A percentile compares a stretch with the other conserved stretches of the same genome.
Conservation (phyloP, 306 rosid genomes). For the Oxytropis ochrocephala region DNA sequence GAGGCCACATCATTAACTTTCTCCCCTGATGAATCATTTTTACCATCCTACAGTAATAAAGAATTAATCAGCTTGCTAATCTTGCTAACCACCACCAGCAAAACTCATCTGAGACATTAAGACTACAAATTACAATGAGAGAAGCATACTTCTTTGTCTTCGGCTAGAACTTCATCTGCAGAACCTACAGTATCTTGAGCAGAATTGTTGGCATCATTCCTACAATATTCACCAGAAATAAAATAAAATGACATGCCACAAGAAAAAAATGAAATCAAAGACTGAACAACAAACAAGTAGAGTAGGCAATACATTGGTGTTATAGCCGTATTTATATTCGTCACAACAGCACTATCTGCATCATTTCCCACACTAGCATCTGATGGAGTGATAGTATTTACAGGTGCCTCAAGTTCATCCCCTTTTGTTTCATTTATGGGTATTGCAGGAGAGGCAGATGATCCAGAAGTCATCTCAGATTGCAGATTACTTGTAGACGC, state of each 20-base stretch:
- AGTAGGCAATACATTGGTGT: constrained; percentile 52
- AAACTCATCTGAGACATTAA: constrained; percentile 1
- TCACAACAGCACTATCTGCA: constrained; percentile 34
- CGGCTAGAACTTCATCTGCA: constrained; percentile 42
- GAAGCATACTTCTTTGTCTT: constrained; percentile 47
- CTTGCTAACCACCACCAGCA: constrained; percentile 23
- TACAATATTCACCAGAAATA: constrained; percentile 27
- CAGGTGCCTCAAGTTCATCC: constrained; percentile 42
- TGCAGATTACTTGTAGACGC: constrained; percentile 31
- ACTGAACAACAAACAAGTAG: constrained; percentile 7
- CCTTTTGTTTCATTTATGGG: constrained; percentile 31
- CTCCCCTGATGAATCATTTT: constrained; percentile 41
- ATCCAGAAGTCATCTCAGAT: constrained; percentile 36
- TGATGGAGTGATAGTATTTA: constrained; percentile 30
- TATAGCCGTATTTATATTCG: constrained; percentile 21
- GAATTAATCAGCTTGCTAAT: constrained; percentile 25
- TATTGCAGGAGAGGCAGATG: constrained; percentile 48
- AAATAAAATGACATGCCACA: not conserved
- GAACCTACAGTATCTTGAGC: constrained; percentile 40
- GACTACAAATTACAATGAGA: constrained; percentile 18
- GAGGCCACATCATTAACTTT: constrained; percentile 40
- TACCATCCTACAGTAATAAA: constrained; percentile 45
- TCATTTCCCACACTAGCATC: constrained; percentile 33
- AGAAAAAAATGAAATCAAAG: not conserved
- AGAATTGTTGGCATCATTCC: constrained; percentile 40